Conservation (phyloP, 1,139 yeast genomes). For the Arxiozyma bovina region DNA sequence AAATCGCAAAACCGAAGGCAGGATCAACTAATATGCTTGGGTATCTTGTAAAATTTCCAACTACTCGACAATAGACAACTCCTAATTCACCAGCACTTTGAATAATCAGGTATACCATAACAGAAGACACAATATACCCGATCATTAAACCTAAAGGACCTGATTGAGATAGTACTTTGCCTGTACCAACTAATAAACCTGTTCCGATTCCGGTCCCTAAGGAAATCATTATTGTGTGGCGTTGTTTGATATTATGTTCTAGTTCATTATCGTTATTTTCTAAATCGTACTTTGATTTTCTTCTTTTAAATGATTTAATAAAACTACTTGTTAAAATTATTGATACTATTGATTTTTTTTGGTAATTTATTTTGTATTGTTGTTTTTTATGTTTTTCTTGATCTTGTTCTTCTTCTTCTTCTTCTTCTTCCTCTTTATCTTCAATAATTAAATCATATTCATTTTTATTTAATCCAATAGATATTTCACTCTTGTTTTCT, state of each 20-base stretch:
- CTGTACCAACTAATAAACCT: slow-evolving; percentile 69
- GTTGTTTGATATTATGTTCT: slow-evolving; percentile 38
- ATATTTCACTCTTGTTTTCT: neutral
- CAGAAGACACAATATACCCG: slow-evolving; percentile 56
- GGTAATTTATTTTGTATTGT: neutral
- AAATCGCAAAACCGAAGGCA: slow-evolving; percentile 72
- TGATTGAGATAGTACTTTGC: slow-evolving; percentile 53
- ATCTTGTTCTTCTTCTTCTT: neutral
- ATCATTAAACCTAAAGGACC: slow-evolving; percentile 72
- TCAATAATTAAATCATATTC: neutral
- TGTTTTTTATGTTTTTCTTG: too few relatives aligned
- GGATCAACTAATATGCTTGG: slow-evolving; percentile 56
- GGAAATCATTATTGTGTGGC: slow-evolving; percentile 57
- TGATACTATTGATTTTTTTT: neutral
- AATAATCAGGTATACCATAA: slow-evolving; percentile 59
- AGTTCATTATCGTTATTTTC: slow-evolving; percentile 16
- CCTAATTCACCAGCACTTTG: slow-evolving; percentile 81
- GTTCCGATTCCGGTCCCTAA: slow-evolving; percentile 79
- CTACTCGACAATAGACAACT: slow-evolving; percentile 56
- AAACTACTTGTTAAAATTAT: neutral
- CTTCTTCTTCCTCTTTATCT: neutral
- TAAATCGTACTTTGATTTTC: slow-evolving; percentile 1
- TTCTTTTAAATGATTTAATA: slow-evolving; percentile 14
- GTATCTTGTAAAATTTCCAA: slow-evolving; percentile 68
- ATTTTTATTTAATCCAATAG: too few relatives aligned